Evolutionary conservation across 257 asterid genomes (phyloP).

Genomic region (Anisodus tanguticus): DNA sequence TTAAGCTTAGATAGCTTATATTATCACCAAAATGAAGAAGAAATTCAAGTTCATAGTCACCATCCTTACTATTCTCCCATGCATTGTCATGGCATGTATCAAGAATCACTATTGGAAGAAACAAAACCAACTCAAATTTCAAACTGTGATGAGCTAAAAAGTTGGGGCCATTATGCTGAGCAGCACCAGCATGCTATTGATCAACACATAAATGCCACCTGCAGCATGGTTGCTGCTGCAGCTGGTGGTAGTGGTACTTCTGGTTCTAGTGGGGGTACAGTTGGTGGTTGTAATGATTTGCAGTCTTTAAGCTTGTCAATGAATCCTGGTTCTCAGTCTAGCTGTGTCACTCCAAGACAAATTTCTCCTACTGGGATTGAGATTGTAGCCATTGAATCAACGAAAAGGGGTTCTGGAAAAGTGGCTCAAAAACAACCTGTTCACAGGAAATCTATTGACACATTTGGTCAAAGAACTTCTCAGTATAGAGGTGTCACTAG

Average conservation of each 20-base stretch:
- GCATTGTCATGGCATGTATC: constrained; percentile 51
- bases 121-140: constrained; percentile 32
- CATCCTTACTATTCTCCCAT: constrained; percentile 48
- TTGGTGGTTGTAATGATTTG: constrained; percentile 48
- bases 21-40: constrained; percentile 50
- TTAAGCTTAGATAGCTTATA: constrained; percentile 58
- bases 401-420: constrained; percentile 63
- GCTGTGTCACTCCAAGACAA: constrained; percentile 70
- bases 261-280: constrained; percentile 34
- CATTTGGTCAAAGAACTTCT: constrained; percentile 96
- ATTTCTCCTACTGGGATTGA: constrained; percentile 56
- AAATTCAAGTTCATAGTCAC: constrained; percentile 34
- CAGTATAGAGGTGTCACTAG: constrained; percentile 98
- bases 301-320: constrained; percentile 72
- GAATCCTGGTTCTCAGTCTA: constrained; percentile 87
- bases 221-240: constrained; percentile 28
- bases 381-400: constrained; percentile 53
- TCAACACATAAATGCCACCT: constrained; percentile 38
- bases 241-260: constrained; percentile 30
- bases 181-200: constrained; percentile 44
- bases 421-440: constrained; percentile 61
- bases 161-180: constrained; percentile 50
- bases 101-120: constrained; percentile 37
- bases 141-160: constrained; percentile 45
- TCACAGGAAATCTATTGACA: constrained; percentile 90